Base-by-base conservation (phyloP, 345 rosid species). In the Angophora floribunda region DNA sequence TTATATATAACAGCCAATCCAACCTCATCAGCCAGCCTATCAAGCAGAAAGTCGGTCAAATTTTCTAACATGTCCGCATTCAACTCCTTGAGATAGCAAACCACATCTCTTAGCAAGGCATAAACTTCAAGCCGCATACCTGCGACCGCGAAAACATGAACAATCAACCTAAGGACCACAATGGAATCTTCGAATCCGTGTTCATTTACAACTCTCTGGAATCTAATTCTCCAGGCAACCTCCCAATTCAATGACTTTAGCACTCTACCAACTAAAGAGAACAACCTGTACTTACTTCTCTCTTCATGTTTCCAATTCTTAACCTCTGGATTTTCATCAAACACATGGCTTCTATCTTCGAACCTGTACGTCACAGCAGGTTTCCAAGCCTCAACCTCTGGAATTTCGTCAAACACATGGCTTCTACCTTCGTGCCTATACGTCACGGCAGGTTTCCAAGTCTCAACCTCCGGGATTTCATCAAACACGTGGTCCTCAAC, bases 201-300 rank as follows among this genome's bases (percentile, higher is more conserved):
- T 61, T 36, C 82, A 17, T 52, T 88, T 61, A 88, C 93, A 9
- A 89, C 90, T 21, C n/a, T 52, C 86, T n/a, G 61, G 65, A 94
- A 92, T 49, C 89, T 86, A 78, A 86, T 88, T 63, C 89, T 51
- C 89, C 89, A 86, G 5, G 93, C 87, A 50, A 50, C 55, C 63
- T 88, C 87, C 97, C 94, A 94, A 87, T 89, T 89, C 90, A 95
- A 90, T 36, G 95, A 92, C 92, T 95, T 95, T 16, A 89, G 70
- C 59, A 93, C 89, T 26, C 89, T 89, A n/a, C 86, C 90, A 75
- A 92, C 92, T 52, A 91, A 52, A 44, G 90, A 89, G 78, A 85
- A 92, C 89, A 92, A 87, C 52, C 85, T 53, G 22, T 2, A 15
- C 53, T 55, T 63, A 70, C 85, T 79, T 85, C 67, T 67, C 57